A percentile compares a stretch with the other conserved stretches of the same genome.
Evolutionary conservation across 495 filamentous ascomycete species (phyloP).

Genomic region (Amphirosellinia nigrospora): DNA sequence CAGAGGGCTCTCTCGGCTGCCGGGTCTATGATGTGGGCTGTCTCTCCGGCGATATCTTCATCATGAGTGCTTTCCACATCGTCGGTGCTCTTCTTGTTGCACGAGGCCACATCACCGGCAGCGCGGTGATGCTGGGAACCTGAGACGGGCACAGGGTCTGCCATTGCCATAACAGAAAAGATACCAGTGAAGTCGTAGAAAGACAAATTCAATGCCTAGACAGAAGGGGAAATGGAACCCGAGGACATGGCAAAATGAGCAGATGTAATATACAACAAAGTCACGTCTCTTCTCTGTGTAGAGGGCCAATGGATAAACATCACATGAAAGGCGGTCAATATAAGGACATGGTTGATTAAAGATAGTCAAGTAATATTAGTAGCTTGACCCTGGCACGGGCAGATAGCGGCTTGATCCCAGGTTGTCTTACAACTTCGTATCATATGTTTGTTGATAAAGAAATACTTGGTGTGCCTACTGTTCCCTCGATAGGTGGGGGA

Average conservation of each 20-base stretch:
- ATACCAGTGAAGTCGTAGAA: not conserved
- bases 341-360: not conserved
- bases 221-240: not conserved
- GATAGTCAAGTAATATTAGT: not conserved
- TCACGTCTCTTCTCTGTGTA: not conserved
- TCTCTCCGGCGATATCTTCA: conserved; percentile 26
- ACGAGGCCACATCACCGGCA: conserved; percentile 16
- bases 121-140: not conserved
- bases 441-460: not conserved
- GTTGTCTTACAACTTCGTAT: conserved; percentile 1
- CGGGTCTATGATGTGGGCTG: conserved; percentile 37
- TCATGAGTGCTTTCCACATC: conserved; percentile 32
- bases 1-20: conserved; percentile 66
- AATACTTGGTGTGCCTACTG: not conserved
- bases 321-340: conserved; percentile 2
- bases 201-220: not conserved
- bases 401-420: not conserved
- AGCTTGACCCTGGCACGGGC: not conserved
- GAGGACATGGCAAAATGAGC: not conserved
- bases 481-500: not conserved
- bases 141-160: not conserved
- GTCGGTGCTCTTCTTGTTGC: conserved; percentile 25
- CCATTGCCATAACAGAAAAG: not conserved
- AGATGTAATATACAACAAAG: not conserved
- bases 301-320: not conserved